These are phyloP conservation scores for Glycine soja DNA, from an alignment of 306 rosid genomes.

Conservation along the genomic window DNA sequence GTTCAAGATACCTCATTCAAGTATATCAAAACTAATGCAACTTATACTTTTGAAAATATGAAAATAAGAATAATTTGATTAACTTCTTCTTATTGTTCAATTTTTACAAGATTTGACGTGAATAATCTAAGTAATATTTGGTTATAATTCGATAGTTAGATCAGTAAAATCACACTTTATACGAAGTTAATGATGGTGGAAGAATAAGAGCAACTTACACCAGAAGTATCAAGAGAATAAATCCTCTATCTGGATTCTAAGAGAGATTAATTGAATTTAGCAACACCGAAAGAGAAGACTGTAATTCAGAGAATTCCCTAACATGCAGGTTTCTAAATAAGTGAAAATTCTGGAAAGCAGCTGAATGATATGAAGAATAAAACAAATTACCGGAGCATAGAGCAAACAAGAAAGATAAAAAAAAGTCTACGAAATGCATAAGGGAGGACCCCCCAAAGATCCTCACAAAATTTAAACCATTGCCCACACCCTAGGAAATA, in stretches of 20 bases:
- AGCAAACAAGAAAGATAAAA: not conserved
- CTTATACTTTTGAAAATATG: not conserved
- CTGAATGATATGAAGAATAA: not conserved
- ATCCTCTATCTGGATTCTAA: not conserved
- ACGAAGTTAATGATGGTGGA: not conserved
- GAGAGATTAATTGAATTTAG: conserved; percentile 15
- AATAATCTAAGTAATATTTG: not conserved
- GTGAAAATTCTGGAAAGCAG: not conserved
- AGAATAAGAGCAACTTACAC: not conserved
- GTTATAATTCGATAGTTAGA: not conserved
- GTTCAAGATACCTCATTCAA: conserved; percentile 9
- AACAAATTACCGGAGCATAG: not conserved
- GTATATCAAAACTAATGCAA: not conserved
- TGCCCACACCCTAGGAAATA: too few species aligned
- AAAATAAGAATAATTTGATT: not conserved
- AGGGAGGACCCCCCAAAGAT: not conserved
- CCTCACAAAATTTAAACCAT: too few species aligned
- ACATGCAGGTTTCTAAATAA: not conserved
- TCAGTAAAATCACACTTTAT: not conserved
- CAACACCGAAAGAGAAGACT: not conserved
- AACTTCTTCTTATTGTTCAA: not conserved
- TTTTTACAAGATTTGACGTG: not conserved
- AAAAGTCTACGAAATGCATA: not conserved
- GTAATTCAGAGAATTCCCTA: not conserved
- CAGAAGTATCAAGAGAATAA: not conserved